phyloP scores from a whole-genome alignment of 805 yeast genomes.

The Schwanniomyces polymorphus region DNA sequence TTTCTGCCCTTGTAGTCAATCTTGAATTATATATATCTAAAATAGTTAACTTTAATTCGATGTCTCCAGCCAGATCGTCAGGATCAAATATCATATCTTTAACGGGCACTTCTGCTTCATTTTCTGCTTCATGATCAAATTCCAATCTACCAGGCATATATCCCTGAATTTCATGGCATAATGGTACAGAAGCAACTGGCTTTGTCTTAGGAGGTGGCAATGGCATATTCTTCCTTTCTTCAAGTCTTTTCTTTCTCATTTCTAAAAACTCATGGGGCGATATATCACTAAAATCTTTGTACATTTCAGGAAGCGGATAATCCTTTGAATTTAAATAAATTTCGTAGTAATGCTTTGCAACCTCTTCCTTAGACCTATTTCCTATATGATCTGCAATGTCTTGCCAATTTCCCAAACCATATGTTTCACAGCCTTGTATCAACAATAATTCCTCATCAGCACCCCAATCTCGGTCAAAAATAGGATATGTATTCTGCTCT shows the following conservation, averaged over 20 bases:
- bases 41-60: constrained; percentile 84
- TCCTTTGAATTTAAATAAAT: constrained; percentile 66
- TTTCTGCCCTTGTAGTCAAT: constrained; percentile 87
- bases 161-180: constrained; percentile 96
- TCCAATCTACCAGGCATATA: constrained; percentile 98
- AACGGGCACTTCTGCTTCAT: constrained; percentile 91
- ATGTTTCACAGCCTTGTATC: constrained; percentile 87
- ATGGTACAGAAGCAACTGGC: constrained; percentile 89
- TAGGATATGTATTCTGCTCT: constrained; percentile 94
- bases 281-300: constrained; percentile 60
- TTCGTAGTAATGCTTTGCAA: constrained; percentile 74
- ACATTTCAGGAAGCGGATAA: constrained; percentile 90
- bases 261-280: constrained; percentile 69
- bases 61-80: constrained; percentile 81
- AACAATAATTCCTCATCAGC: constrained; percentile 94
- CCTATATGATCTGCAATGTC: constrained; percentile 97
- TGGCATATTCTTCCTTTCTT: constrained; percentile 68
- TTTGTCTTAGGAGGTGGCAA: constrained; percentile 82
- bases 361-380: constrained; percentile 88
- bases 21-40: constrained; percentile 88
- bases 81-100: constrained; percentile 96
- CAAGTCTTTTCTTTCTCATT: constrained; percentile 67
- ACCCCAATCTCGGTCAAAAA: constrained; percentile 91
- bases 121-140: constrained; percentile 94
- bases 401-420: constrained; percentile 96